Conservation (phyloP, 1,284 basidiomycete species). For the Apiotrichum mycotoxinovorans region DNA sequence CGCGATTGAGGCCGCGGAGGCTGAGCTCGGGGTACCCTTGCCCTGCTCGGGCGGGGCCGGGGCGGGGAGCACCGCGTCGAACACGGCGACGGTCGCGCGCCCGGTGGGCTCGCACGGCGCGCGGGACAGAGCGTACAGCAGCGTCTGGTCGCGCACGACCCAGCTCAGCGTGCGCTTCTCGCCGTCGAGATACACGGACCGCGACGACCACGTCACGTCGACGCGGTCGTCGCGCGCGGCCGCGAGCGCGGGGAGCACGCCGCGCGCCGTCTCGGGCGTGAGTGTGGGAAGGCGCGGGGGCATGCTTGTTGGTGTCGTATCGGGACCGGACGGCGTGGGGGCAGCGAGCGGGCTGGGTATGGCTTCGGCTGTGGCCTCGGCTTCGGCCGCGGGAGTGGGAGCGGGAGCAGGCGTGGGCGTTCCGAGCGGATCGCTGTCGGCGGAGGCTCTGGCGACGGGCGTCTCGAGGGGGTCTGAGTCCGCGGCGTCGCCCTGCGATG, state of each 20-base stretch:
- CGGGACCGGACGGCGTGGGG: background rate
- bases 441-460: no score
- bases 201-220: constrained; percentile 10
- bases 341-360: no score
- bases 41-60: background rate
- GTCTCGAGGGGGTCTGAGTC: no score
- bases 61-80: background rate
- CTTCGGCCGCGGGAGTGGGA: no score
- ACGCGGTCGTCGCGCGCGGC: constrained; percentile 24
- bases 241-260: constrained; percentile 25
- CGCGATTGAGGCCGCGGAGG: background rate
- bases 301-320: background rate
- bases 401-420: no score
- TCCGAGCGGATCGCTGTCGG: no score
- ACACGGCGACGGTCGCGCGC: background rate
- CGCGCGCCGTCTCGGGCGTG: background rate
- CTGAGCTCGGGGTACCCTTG: no score
- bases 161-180: constrained; percentile 21
- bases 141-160: constrained; percentile 32
- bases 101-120: background rate
- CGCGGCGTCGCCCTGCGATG: no score
- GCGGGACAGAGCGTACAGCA: constrained; percentile 25
- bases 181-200: constrained; percentile 24
- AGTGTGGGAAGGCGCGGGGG: background rate
- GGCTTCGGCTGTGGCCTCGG: no score